Conservation (phyloP, 495 filamentous ascomycete genomes). For the Rhypophila decipiens region DNA sequence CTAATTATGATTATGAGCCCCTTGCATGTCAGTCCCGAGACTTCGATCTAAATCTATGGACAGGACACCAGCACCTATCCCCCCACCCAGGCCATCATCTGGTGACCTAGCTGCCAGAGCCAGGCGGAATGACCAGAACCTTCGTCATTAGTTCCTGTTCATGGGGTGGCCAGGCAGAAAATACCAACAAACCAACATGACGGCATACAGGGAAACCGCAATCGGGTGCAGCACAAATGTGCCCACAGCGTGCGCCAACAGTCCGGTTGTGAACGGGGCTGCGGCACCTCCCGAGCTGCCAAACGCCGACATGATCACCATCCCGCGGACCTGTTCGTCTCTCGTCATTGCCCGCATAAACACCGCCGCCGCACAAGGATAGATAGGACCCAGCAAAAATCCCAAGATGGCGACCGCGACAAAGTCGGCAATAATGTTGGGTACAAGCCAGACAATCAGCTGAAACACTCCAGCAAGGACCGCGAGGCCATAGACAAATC, state of each 20-base stretch:
- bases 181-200: slow-evolving; percentile 65
- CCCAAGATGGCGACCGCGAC: slow-evolving; percentile 68
- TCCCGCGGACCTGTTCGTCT: slow-evolving; percentile 56
- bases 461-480: slow-evolving; percentile 58
- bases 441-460: slow-evolving; percentile 68
- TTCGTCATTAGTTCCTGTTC: slow-evolving; percentile 45
- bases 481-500: slow-evolving; percentile 55
- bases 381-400: slow-evolving; percentile 69
- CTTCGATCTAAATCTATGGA: too few species aligned
- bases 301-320: slow-evolving; percentile 65
- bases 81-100: background rate
- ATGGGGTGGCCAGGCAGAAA: slow-evolving; percentile 48
- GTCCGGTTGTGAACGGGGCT: slow-evolving; percentile 67
- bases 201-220: slow-evolving; percentile 57
- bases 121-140: background rate
- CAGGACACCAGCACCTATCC: too few species aligned
- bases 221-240: slow-evolving; percentile 73
- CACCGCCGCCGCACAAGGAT: slow-evolving; percentile 64
- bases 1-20: too few species aligned
- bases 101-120: background rate
- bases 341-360: slow-evolving; percentile 57
- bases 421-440: slow-evolving; percentile 62
- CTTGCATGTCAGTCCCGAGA: too few species aligned
- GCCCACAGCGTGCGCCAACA: slow-evolving; percentile 61
- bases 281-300: slow-evolving; percentile 70